Evolutionary conservation across 495 filamentous ascomycete genomes (phyloP), one percentile per base, ranked within the genome.

Genomic region (Usnea hakonensis): DNA sequence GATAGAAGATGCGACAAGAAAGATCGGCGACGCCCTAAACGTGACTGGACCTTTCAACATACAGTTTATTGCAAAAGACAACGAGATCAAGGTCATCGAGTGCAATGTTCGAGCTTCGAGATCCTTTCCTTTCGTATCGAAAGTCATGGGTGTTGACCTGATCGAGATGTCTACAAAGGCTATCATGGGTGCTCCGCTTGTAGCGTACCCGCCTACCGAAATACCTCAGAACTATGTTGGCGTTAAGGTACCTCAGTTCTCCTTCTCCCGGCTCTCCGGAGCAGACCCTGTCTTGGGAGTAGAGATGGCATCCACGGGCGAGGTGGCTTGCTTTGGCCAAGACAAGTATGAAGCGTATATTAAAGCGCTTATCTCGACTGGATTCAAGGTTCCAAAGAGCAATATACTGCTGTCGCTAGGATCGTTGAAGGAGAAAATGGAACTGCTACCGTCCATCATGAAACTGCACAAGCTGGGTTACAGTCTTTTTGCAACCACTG

Each of bases 121-220:
- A 55, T 97, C 93, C 1, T 97, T 97, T 79, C 94, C 94, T 35
- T 98, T 98, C 73, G 91, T 97, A 26, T 97, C 93, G 37, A 98
- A 98, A 79, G 90, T 95, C 66, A 97, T 97, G 93, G 93, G 93
- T 44, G 89, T 97, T 46, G 93, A 98, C 69, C 81, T 98, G 40
- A 97, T 98, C 66, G 93, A 97, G 77, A 94, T 98, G 90, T 93
- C 94, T 17, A 97, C 94, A 60, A 96, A 96, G 79, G 93, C 94
- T 19, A 97, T 98, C 76, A 89, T 95, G 76, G 89, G 87, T 36
- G 73, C 89, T 64, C 90, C 89, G 3, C 86, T 97, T 69, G 72
- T 79, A 26, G 88, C 86, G 63, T 98, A 98, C 65, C 93, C 94
- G 50, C 79, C 85, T 35, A 80, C 86, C 58, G 82, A 79, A 57